A percentile compares a stretch with the other conserved stretches of the same genome.
These are phyloP conservation scores for Botryotinia convoluta DNA, from an alignment of 2,329 filamentous ascomycete species.

Conservation along the genomic window DNA sequence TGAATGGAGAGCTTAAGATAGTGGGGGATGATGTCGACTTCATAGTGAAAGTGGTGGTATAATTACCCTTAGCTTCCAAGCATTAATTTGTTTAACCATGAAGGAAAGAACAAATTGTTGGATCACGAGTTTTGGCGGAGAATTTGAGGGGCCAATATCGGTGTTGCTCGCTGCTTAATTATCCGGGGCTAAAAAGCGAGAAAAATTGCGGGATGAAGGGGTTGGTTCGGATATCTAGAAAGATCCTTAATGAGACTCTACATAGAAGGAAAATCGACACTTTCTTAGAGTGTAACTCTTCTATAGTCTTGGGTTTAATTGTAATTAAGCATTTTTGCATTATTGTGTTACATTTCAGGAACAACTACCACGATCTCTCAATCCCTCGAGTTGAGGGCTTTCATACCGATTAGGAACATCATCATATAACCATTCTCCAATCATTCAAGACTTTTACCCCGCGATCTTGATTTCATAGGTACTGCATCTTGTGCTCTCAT, in stretches of 20 bases:
- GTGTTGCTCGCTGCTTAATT: conserved; percentile 15
- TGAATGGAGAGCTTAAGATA: background rate
- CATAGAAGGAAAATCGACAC: background rate
- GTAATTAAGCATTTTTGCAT: background rate
- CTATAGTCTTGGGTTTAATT: background rate
- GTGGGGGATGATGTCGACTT: conserved; percentile 1
- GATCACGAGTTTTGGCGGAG: conserved; percentile 21
- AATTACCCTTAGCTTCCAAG: background rate
- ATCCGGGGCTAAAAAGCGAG: conserved; percentile 20
- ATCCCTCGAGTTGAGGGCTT: background rate
- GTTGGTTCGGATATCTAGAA: conserved; percentile 7
- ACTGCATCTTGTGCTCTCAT: conserved; percentile 11
- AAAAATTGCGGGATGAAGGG: conserved; percentile 10
- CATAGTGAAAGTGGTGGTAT: conserved; percentile 2
- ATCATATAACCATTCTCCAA: background rate
- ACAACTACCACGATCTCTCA: background rate
- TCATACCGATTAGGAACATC: background rate
- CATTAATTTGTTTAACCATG: background rate
- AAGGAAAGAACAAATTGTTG: conserved; percentile 3
- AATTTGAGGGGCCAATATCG: conserved; percentile 14
- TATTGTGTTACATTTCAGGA: background rate
- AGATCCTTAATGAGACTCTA: background rate
- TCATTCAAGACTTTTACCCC: conserved; percentile 3
- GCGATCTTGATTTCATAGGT: conserved; percentile 11
- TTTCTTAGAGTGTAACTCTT: background rate